Base-by-base conservation (phyloP, 202 grass and related monocot genomes). In the Cymbopogon flexuosus region DNA sequence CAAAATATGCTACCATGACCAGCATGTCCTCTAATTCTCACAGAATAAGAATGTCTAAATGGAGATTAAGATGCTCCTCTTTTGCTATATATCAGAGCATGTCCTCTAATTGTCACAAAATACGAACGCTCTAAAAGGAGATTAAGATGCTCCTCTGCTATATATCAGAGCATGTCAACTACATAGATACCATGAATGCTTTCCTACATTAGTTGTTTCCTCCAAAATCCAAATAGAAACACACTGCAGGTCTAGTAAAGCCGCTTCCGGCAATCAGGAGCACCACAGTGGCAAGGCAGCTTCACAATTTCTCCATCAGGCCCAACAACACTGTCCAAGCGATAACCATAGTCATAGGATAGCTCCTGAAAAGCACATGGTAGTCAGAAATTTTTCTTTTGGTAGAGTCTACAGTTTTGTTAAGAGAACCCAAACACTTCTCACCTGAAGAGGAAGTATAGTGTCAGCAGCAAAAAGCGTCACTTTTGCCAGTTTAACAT, bases 391-490 rank as follows among this genome's bases (percentile, higher is more conserved):
- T 19, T 39, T 39, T 68, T 21, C 0, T 10, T 66, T 79, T 79
- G 21, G 34, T n/a, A 33, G 2, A 33, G 2, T n/a, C 70, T 8
- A 3, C 13, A 19, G 6, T 40, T 83, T 54, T 3, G 2, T 12
- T 8, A 5, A 59, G 77, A 11, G 60, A 46, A 34, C 22, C 16
- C 13, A 49, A 84, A 84, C 16, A 34, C 7, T 58, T 67, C 66
- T 88, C 30, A 95, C 95, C 92, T 98, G 84, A 77, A 98, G 87
- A 10, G 95, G 95, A 62, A 89, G 88, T 79, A 98, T 95, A 24
- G 88, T 94, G 73, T 98, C 95, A 3, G 95, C 95, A 67, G 95
- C 95, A 66, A 98, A 98, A 23, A 95, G 86, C 39, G 77, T 91
- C 40, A 98, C 79, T 81, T 93, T 98, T 18, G 95, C 92, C 19